Base-by-base conservation (phyloP, 2,329 filamentous ascomycete species). In the Fusarium ramigenum region DNA sequence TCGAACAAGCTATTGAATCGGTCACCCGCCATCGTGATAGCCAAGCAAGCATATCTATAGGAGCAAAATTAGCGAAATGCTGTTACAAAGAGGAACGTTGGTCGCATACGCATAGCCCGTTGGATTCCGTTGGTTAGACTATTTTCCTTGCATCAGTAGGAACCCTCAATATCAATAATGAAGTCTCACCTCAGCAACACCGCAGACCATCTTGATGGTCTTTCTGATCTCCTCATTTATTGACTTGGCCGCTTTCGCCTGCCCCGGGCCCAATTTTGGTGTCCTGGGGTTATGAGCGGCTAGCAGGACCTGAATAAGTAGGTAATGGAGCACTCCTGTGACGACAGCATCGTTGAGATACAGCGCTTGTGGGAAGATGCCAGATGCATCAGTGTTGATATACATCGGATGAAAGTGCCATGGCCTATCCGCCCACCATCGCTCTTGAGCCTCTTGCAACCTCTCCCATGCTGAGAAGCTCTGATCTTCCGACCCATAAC, bases 1-100 rank as follows among this genome's bases (percentile, higher is more conserved):
- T 84, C 83, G 18, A 69, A 72, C 10, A 75, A 70, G 11, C 80
- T 77, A 5, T 75, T 78, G 57, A 85, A 85, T 28, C 82, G 79
- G 61, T 84, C 84, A 11, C 83, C 83, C 6, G 77, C 79, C 78
- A 79, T 78, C 2, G 77, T 75, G 4, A 80, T 78, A 9, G 79
- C 77, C 2, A 80, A 68, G 25, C 73, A 79, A 6, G 74, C 78
- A 19, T 79, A 78, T 54, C 78, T 79, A 15, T 5, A 21, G 54
- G 47, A 14, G 11, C 0, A 15, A 32, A 4, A 16, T 77, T 30
- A 77, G 56, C 14, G 1, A 11, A 9, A 21, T 9, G 15, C 18
- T 14, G 16, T 5, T 18, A 8, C 7, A 8, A 7, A 1, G 16
- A 9, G 12, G 4, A 36, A 4, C 3, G 2, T 10, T 15, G 32